Evolutionary conservation across 2,329 filamentous ascomycete genomes (phyloP).

Genomic region (Aspergillus japonicus): DNA sequence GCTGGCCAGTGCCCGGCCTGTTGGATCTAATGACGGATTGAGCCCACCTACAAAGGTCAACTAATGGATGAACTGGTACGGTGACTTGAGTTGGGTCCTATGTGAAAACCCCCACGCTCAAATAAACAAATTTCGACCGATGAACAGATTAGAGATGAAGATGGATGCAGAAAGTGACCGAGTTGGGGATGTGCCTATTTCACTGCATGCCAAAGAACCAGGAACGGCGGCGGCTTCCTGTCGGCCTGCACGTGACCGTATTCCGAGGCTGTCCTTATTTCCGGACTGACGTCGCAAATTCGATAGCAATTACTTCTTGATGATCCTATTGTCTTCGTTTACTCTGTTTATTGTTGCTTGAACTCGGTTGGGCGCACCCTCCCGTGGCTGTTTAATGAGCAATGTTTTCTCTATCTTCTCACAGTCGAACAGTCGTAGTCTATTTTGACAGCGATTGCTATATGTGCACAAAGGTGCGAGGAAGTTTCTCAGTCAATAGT

Average conservation of each 20-base stretch:
- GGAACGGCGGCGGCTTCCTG: background rate
- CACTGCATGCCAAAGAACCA: background rate
- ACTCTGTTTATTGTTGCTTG: background rate
- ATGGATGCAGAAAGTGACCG: background rate
- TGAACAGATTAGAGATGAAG: background rate
- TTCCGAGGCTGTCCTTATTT: background rate
- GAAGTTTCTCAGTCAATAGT: background rate
- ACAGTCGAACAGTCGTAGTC: background rate
- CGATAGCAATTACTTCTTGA: background rate
- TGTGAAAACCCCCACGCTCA: background rate
- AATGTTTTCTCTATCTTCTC: too few relatives aligned
- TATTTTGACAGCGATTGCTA: background rate
- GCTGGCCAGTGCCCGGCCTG: constrained; percentile 3
- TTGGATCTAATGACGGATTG: background rate
- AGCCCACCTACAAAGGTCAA: background rate
- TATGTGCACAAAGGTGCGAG: background rate
- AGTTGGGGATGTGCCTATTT: background rate
- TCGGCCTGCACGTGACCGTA: background rate
- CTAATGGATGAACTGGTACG: background rate
- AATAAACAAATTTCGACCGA: background rate
- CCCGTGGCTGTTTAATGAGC: too few relatives aligned
- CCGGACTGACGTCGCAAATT: background rate
- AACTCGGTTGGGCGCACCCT: background rate
- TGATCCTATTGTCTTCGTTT: background rate
- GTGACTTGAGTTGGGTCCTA: background rate